A percentile compares a stretch with the other conserved stretches of the same genome.
Conservation (phyloP, 768 basidiomycete species). For the Auricularia cornea region DNA sequence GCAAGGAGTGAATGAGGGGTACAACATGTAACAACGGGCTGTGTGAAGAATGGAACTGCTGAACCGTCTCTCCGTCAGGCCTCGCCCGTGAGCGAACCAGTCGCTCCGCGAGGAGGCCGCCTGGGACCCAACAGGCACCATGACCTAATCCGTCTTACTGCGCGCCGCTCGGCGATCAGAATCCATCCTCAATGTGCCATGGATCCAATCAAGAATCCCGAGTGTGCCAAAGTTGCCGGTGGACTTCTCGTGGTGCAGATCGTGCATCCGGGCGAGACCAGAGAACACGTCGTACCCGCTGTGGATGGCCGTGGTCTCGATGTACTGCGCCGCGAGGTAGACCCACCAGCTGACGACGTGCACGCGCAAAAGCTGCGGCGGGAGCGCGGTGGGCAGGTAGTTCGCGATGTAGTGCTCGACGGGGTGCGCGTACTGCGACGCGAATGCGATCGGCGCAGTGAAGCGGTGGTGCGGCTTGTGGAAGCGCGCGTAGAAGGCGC, state of each 20-base stretch:
- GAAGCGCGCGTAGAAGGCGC: constrained; percentile 18
- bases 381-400: constrained; percentile 15
- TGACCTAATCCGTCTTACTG: too few species aligned
- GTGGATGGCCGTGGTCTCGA: constrained; percentile 22
- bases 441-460: constrained; percentile 24
- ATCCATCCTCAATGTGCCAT: neutral
- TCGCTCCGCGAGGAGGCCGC: too few species aligned
- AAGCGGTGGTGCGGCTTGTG: constrained; percentile 26
- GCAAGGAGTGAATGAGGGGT: too few species aligned
- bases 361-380: constrained; percentile 16
- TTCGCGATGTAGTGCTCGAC: constrained; percentile 23
- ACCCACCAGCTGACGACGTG: constrained; percentile 24
- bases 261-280: constrained; percentile 18
- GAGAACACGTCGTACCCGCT: constrained; percentile 22
- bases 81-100: too few species aligned
- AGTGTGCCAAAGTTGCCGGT: constrained; percentile 19
- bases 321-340: constrained; percentile 18
- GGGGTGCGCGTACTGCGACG: constrained; percentile 20
- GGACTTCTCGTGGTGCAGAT: constrained; percentile 23
- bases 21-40: too few species aligned
- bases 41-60: too few species aligned
- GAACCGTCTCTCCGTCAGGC: too few species aligned
- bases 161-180: too few species aligned
- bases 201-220: constrained; percentile 20
- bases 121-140: too few species aligned